Evolutionary conservation across 495 filamentous ascomycete genomes (phyloP), one percentile per base, ranked within the genome.

Genomic region (Echria macrotheca): DNA sequence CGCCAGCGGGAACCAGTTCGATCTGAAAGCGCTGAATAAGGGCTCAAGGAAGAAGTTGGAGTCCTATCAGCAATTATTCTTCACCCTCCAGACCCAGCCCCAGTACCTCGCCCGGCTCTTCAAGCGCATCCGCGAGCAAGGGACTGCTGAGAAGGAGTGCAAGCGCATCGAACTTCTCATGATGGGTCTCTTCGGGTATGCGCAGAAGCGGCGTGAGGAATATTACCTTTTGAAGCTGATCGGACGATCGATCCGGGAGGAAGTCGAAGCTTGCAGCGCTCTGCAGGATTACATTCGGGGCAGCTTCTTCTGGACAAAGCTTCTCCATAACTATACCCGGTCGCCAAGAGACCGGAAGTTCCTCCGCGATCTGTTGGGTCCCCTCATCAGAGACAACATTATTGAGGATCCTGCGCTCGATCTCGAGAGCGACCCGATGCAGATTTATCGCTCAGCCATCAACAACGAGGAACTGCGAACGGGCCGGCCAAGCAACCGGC

Each of bases 111-210:
- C 91, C 19, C 73, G 89, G 32, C 74, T 97, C 6, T 97, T 97
- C 75, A 81, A 79, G 61, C 78, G 83, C 41, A 68, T 96, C 15
- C 81, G 90, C 47, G 90, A 95, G 65, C 75, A 89, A 50, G 90
- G 86, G 26, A 89, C 84, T 0, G 72, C 90, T 2, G 93, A 99
- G 60, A 94, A 89, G 65, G 93, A 97, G 54, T 85, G 84, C 57
- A 95, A 96, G 65, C 76, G 87, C 41, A 85, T 96, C 31, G 87
- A 96, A 61, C 86, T 89, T 49, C 69, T 97, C 49, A 91, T 95
- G 71, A 96, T 99, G 90, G 87, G 90, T 5, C 77, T 97, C 18
- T 99, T 97, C 56, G 93, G 93, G 8, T 96, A 96, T 59, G 91
- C 93, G 1, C 94, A 97, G 61, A 99, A 96, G 70, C 77, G 89